Base-by-base conservation (phyloP, 2,329 filamentous ascomycete species). In the Ophiostoma novo-ulmi region DNA sequence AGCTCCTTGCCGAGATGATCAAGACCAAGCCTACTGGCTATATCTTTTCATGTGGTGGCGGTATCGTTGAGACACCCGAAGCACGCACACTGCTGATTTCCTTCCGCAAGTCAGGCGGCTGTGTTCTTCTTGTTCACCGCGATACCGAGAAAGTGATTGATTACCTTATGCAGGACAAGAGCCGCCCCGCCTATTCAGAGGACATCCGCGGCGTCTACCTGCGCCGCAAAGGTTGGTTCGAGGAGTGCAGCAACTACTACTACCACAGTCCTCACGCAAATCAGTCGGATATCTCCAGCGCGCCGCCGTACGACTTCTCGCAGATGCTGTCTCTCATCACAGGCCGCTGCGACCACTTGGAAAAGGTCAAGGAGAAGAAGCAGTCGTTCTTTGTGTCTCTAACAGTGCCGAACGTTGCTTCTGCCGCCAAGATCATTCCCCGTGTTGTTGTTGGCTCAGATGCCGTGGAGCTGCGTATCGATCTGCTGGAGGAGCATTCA, bases 361-460 rank as follows among this genome's bases (percentile, higher is more conserved):
- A 84, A 61, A 80, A 85, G 61, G 80, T 85, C 48, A 84, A 89
- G 75, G 85, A 83, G 76, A 90, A 89, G 79, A 87, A 88, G 74
- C 87, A 92, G 67, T 95, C 92, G 26, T 98, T 97, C 83, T 99
- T 99, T 76, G 91, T 98, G 31, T 94, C 94, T 10, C 82, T 99
- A 67, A 98, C 95, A 0, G 83, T 95, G 69, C 92, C 94, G 1
- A 87, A 92, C 75, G 82, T 98, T 20, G 82, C 85, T 13, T 81
- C 86, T 26, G 87, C 89, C 39, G 78, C 88, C 10, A 83, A 88
- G 26, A 81, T 89, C 38, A 83, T 99, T 64, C 88, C 89, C 1
- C 83, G 88, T 69, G 90, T 93, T 63, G 88, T 91, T 14, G 88
- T 96, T 58, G 95, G 95, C 5, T 91, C 92, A 8, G 94, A 99